A percentile compares a stretch with the other conserved stretches of the same genome.
Evolutionary conservation across 257 asterid species (phyloP).

Genomic region (Solanum appendiculatum): DNA sequence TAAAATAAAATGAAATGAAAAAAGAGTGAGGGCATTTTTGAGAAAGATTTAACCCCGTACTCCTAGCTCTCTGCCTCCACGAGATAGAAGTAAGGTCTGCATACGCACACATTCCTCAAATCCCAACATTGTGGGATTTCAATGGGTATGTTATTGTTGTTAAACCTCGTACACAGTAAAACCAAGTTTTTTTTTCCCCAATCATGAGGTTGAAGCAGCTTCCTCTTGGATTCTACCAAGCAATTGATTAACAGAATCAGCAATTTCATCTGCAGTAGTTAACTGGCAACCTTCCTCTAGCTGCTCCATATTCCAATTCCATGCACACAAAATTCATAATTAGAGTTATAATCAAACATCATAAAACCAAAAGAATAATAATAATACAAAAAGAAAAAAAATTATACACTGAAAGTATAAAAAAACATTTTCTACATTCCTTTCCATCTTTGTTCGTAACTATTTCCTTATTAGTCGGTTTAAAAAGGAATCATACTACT

Average conservation of each 20-base stretch:
- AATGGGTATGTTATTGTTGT: neutral
- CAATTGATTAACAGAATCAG: constrained; percentile 35
- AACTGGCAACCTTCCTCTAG: constrained; percentile 41
- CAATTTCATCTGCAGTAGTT: constrained; percentile 34
- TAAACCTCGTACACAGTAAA: neutral
- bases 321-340: neutral
- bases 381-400: neutral
- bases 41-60: neutral
- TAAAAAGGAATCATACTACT: too few relatives aligned
- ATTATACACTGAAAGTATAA: neutral
- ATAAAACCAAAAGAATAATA: neutral
- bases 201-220: constrained; percentile 13
- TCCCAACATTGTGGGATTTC: neutral
- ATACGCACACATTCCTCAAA: fast-evolving
- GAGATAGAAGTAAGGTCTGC: neutral
- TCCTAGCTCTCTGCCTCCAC: neutral
- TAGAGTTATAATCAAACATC: neutral
- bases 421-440: neutral
- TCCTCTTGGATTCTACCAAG: constrained; percentile 28
- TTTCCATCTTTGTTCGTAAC: neutral
- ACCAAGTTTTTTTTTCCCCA: neutral
- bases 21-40: neutral
- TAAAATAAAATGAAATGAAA: neutral
- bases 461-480: neutral
- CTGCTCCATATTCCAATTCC: constrained; percentile 6